Evolutionary conservation across 768 basidiomycete species (phyloP).

Genomic region (Obba rivulosa): DNA sequence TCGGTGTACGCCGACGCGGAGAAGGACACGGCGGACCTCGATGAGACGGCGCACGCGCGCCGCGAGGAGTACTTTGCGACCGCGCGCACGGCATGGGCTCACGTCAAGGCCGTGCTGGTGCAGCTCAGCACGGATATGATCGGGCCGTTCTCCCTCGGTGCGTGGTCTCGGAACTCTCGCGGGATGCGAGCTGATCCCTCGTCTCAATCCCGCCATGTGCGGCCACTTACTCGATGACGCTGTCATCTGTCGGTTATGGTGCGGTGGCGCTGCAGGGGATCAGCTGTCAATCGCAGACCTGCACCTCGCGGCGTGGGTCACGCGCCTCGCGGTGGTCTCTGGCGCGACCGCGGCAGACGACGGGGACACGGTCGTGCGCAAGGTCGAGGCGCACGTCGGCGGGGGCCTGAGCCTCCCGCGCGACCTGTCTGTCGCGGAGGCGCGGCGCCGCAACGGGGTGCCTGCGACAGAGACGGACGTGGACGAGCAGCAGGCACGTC

Average conservation of each 20-base stretch:
- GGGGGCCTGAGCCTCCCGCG: constrained; percentile 38
- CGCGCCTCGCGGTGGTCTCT: constrained; percentile 50
- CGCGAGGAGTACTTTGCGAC: constrained; percentile 47
- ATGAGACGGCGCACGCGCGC: constrained; percentile 31
- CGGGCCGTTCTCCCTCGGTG: constrained; percentile 64
- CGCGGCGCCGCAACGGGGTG: constrained; percentile 25
- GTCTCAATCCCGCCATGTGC: neutral
- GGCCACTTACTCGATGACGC: neutral
- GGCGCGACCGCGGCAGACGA: constrained; percentile 49
- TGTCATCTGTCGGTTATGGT: neutral
- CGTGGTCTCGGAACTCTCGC: constrained; percentile 12
- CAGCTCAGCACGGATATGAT: constrained; percentile 52
- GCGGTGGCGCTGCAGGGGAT: constrained; percentile 30
- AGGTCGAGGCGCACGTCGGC: constrained; percentile 49
- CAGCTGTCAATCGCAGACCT: constrained; percentile 79
- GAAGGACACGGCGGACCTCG: constrained; percentile 34
- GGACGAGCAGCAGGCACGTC: constrained; percentile 38
- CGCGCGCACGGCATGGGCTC: constrained; percentile 47
- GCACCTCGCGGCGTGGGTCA: constrained; percentile 74
- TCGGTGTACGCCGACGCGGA: constrained; percentile 42
- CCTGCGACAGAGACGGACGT: constrained; percentile 19
- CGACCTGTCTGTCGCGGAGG: constrained; percentile 33
- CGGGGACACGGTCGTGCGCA: constrained; percentile 44
- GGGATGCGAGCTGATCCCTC: too few relatives aligned
- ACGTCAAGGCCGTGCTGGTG: constrained; percentile 39